phyloP scores from a whole-genome alignment of 2,329 filamentous ascomycete genomes.

The Aspergillus candidus region DNA sequence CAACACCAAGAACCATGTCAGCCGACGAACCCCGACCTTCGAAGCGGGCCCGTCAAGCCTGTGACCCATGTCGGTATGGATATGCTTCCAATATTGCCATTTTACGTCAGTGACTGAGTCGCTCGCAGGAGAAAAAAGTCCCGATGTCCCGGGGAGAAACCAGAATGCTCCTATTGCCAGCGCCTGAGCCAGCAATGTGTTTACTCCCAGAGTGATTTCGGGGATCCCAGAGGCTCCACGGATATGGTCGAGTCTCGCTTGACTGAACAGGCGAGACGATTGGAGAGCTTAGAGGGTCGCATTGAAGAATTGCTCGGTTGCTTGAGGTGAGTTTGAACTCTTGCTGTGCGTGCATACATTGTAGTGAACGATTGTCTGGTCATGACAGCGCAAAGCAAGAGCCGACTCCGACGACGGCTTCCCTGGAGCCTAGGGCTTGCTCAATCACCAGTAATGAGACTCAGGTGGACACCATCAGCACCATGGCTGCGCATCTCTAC shows the following conservation, averaged over 20 bases:
- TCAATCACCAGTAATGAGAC: background rate
- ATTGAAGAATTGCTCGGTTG: too few species aligned
- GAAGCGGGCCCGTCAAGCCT: too few species aligned
- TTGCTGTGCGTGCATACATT: too few species aligned
- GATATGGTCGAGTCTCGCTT: background rate
- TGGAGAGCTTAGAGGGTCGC: conserved; percentile 11
- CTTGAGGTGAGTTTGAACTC: too few species aligned
- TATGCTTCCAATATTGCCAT: too few species aligned
- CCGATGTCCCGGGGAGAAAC: conserved; percentile 28
- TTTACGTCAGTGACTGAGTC: too few species aligned
- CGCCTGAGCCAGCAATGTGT: conserved; percentile 27
- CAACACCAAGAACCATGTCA: too few species aligned
- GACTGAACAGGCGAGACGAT: too few species aligned
- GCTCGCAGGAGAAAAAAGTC: conserved; percentile 21
- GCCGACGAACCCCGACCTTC: too few species aligned
- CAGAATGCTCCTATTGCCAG: conserved; percentile 27
- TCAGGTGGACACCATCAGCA: background rate
- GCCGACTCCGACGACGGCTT: conserved; percentile 11
- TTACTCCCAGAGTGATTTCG: conserved; percentile 16
- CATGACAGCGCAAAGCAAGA: too few species aligned
- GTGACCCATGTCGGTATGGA: too few species aligned
- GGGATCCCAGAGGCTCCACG: conserved; percentile 9
- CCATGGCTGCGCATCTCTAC: conserved; percentile 18
- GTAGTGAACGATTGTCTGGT: too few species aligned
- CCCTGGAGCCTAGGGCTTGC: conserved; percentile 1